phyloP scores from a whole-genome alignment of 352 stramenopile species.

The Phytophthora palmivora region DNA sequence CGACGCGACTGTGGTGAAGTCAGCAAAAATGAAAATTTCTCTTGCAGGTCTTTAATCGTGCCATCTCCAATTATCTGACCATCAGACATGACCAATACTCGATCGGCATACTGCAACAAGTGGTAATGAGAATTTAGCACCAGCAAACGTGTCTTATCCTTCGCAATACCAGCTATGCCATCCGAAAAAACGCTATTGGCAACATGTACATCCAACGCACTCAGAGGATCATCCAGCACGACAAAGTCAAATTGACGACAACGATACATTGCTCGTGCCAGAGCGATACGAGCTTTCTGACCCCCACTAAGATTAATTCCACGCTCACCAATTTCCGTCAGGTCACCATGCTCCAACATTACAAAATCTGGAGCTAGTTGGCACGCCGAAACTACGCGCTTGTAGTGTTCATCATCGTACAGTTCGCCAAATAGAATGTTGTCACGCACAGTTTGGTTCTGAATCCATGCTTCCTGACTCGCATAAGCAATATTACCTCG shows the following conservation, averaged over 20 bases:
- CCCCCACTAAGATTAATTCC: constrained; percentile 89
- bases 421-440: constrained; percentile 67
- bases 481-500: constrained; percentile 45
- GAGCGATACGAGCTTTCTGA: constrained; percentile 74
- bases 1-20: constrained; percentile 11
- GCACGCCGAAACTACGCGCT: constrained; percentile 74
- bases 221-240: constrained; percentile 73
- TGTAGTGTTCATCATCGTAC: constrained; percentile 48
- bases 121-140: constrained; percentile 95
- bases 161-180: constrained; percentile 76
- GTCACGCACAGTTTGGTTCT: constrained; percentile 55
- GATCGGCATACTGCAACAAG: constrained; percentile 71
- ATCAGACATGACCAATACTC: constrained; percentile 75
- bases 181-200: constrained; percentile 93
- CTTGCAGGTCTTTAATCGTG: constrained; percentile 67
- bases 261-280: constrained; percentile 70
- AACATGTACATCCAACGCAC: constrained; percentile 91
- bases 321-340: constrained; percentile 93
- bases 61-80: constrained; percentile 86
- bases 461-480: constrained; percentile 62
- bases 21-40: constrained; percentile 37
- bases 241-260: constrained; percentile 63
- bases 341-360: constrained; percentile 86
- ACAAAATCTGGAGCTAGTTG: constrained; percentile 82
- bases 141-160: constrained; percentile 83